Conservation (phyloP, 768 basidiomycete genomes). For the Lentinula edodes region DNA sequence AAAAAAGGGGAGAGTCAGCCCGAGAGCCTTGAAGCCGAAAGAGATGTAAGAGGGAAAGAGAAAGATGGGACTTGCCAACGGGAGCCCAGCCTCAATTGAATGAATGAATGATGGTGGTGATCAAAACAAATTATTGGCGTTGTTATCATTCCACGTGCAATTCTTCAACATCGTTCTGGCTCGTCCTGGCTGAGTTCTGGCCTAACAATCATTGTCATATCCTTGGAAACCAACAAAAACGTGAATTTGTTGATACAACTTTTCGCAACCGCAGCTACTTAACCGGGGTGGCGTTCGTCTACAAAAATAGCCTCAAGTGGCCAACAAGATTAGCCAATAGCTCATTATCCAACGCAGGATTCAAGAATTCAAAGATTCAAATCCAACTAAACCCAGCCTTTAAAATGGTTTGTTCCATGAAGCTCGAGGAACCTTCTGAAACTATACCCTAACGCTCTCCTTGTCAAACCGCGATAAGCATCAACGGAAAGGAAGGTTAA, state of each 20-base stretch:
- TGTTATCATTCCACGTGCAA: neutral
- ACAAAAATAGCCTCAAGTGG: neutral
- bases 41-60: conserved; percentile 22
- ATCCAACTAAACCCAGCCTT: too few relatives aligned
- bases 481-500: too few relatives aligned
- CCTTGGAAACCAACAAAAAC: neutral
- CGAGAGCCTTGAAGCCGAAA: conserved; percentile 17
- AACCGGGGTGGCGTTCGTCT: neutral
- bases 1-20: conserved; percentile 17
- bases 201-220: neutral
- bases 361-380: too few relatives aligned
- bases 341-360: too few relatives aligned
- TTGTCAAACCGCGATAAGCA: too few relatives aligned
- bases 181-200: neutral
- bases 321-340: too few relatives aligned
- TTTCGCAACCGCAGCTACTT: neutral
- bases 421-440: too few relatives aligned
- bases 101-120: conserved; percentile 1
- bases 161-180: neutral
- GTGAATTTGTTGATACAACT: neutral
- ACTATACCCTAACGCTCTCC: too few relatives aligned
- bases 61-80: conserved; percentile 14
- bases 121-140: neutral
- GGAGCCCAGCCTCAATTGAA: neutral
- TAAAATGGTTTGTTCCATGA: too few relatives aligned